Percentiles rank a stretch among this genome's conserved stretches.
These are phyloP conservation scores for Gomphus bonarii DNA, from an alignment of 1,284 basidiomycete genomes.

Conservation along the genomic window DNA sequence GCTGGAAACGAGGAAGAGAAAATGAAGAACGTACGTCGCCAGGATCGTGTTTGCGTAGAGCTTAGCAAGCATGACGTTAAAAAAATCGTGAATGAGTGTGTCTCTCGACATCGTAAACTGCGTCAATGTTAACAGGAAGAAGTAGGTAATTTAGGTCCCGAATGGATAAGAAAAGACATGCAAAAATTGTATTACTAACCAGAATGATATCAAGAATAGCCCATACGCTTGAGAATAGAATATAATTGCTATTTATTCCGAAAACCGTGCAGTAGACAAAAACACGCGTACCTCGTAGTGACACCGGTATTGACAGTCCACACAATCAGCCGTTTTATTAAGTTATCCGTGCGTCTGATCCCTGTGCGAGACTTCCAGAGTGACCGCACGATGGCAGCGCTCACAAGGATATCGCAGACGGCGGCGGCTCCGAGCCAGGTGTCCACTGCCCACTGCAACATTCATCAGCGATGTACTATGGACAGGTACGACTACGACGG, in stretches of 20 bases:
- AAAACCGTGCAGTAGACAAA: not conserved
- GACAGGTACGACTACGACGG: too few species aligned
- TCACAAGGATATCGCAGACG: not conserved
- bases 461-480: too few species aligned
- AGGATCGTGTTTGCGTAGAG: constrained; percentile 3
- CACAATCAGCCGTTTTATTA: not conserved
- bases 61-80: constrained; percentile 4
- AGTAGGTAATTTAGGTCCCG: not conserved
- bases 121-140: too few species aligned
- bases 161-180: not conserved
- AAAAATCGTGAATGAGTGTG: constrained; percentile 1
- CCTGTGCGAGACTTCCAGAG: constrained; percentile 1
- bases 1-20: not conserved
- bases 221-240: not conserved
- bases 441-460: not conserved
- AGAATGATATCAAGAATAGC: not conserved
- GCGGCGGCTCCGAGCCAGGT: constrained; percentile 1
- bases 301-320: constrained; percentile 4
- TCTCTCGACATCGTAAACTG: not conserved
- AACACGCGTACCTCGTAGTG: not conserved
- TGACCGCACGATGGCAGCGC: not conserved
- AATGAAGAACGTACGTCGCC: not conserved
- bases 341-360: not conserved
- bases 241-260: not conserved
- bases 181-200: not conserved